Conservation (phyloP, 179 eudicot genomes). For the Actinidia polygama region DNA sequence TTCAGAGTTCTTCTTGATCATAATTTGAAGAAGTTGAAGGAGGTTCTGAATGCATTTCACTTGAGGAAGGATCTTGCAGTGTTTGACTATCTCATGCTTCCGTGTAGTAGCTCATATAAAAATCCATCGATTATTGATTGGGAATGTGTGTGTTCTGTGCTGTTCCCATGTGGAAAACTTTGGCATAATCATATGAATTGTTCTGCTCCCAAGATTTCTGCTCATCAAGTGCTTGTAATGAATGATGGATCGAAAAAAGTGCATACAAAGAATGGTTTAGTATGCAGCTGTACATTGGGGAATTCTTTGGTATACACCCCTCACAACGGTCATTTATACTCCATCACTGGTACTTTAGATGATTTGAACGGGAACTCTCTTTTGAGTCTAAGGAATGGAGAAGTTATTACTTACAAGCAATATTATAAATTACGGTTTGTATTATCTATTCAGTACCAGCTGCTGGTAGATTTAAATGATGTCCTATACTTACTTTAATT, state of each 20-base stretch:
- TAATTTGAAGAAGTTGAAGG: conserved; percentile 40
- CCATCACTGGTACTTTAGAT: conserved; percentile 48
- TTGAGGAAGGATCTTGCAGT: conserved; percentile 21
- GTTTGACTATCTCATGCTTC: conserved; percentile 76
- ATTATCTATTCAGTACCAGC: background rate
- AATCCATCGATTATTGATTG: conserved; percentile 50
- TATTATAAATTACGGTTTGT: conserved; percentile 58
- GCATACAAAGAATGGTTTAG: conserved; percentile 50
- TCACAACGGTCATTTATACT: conserved; percentile 70
- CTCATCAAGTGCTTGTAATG: conserved; percentile 40
- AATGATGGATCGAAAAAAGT: conserved; percentile 34
- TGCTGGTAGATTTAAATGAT: background rate
- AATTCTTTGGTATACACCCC: conserved; percentile 81
- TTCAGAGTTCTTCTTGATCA: conserved; percentile 62
- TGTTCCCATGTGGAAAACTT: conserved; percentile 23
- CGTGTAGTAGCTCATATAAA: conserved; percentile 35
- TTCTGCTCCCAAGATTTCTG: conserved; percentile 15
- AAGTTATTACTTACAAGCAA: conserved; percentile 52
- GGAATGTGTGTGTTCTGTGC: conserved; percentile 55
- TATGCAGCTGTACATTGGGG: conserved; percentile 55
- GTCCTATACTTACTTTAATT: background rate
- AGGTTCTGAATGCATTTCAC: conserved; percentile 25
- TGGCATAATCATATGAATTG: conserved; percentile 12
- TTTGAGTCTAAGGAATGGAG: conserved; percentile 40
- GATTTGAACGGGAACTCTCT: conserved; percentile 55